A percentile compares a stretch with the other conserved stretches of the same genome.
Evolutionary conservation across 371 early-diverging fungal species (phyloP).

Genomic region (Actinomortierella wolfii): DNA sequence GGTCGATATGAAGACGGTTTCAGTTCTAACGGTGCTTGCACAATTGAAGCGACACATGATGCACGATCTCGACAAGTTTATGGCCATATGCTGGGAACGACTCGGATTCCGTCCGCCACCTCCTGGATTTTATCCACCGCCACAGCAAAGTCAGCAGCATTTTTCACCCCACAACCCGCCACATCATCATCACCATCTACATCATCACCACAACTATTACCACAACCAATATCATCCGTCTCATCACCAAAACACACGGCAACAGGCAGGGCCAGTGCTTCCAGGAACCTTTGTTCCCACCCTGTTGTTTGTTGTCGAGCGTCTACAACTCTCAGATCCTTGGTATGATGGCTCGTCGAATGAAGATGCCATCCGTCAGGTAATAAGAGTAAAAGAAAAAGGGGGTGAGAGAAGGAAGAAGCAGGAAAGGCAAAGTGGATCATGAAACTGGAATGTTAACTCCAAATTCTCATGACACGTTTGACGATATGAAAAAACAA

Average conservation of each 20-base stretch:
- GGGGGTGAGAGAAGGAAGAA: conserved; percentile 27
- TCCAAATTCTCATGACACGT: neutral
- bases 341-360: conserved; percentile 27
- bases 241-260: neutral
- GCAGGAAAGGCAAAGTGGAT: neutral
- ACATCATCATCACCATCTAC: conserved; percentile 11
- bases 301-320: conserved; percentile 33
- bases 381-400: too few species aligned
- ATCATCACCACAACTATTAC: neutral
- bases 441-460: neutral
- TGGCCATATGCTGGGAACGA: conserved; percentile 41
- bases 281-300: conserved; percentile 38
- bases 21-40: conserved; percentile 20
- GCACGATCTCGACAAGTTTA: conserved; percentile 38
- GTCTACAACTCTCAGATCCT: conserved; percentile 18
- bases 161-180: too few species aligned
- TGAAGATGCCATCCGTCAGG: too few species aligned
- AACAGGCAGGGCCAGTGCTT: conserved; percentile 9
- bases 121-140: too few species aligned
- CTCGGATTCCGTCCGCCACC: conserved; percentile 24
- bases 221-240: conserved; percentile 4
- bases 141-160: too few species aligned
- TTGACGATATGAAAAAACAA: conserved; percentile 9
- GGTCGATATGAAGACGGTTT: conserved; percentile 21
- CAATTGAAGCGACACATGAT: conserved; percentile 32